Base-by-base conservation (phyloP, 495 filamentous ascomycete genomes). In the Pseudevernia furfuracea region DNA sequence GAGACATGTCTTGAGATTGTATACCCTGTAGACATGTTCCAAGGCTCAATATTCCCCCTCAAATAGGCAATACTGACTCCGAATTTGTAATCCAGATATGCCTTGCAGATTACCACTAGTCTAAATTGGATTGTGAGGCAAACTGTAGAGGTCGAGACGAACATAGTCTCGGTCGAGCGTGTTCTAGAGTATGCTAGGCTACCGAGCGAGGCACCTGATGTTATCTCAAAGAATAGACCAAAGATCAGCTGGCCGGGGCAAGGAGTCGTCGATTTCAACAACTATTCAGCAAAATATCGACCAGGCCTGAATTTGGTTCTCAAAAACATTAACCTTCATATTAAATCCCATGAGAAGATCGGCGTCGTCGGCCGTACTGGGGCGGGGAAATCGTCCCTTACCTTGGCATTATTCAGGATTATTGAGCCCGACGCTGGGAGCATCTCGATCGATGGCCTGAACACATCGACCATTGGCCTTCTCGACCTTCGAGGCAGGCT, bases 91-190 rank as follows among this genome's bases (percentile, higher is more conserved):
- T n/a, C n/a, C n/a, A n/a, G n/a, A 46, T 96, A 97, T 74, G 94
- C 92, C 57, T 81, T 99, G 66, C 90, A 96, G 77, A 97, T 97
- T 72, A 99, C 95, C 25, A 89, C 91, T 71, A 95, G 92, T n/a
- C 80, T 99, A 66, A 99, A 99, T 79, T 99, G 94, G 94, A 97
- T 99, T 70, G 95, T 99, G 55, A 88, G 95, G 61, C 95, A 99
- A 78, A 96, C 94, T 6, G 95, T 99, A 21, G 95, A 99, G 76
- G 95, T 97, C 38, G 95, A 99, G 80, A 97, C 94, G 44, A 99
- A 99, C 76, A 97, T 97, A 66, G 93, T 99, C 63, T 96, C 95
- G 15, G 95, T 99, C 61, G 95, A 99, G 82, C 88, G 95, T 65
- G 91, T 97, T 49, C 86, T 97, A 64, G 95, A 99, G 76, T 99